A percentile compares a stretch with the other conserved stretches of the same genome.
phyloP scores from a whole-genome alignment of 257 asterid species.

The Jacaranda copaia region DNA sequence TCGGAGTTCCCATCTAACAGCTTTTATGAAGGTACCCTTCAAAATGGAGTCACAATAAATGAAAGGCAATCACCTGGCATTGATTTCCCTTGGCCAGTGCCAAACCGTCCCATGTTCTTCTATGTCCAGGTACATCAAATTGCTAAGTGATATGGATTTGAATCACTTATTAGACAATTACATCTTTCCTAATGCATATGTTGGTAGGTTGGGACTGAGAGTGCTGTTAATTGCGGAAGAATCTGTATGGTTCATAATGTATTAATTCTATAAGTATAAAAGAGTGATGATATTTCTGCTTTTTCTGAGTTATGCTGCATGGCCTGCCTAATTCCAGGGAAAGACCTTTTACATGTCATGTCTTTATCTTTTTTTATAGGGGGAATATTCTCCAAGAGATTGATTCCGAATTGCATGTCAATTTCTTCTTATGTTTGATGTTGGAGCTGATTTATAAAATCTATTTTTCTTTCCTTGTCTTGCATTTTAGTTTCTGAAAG shows the following conservation, averaged over 20 bases:
- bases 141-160: constrained; percentile 21
- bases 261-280: neutral
- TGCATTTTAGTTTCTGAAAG: constrained; percentile 25
- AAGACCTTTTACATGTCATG: constrained; percentile 10
- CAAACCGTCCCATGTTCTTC: constrained; percentile 97
- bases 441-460: constrained; percentile 28
- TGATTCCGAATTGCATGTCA: neutral
- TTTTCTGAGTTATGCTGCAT: constrained; percentile 18
- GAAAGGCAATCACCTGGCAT: constrained; percentile 97
- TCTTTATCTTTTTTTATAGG: neutral
- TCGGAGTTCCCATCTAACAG: constrained; percentile 97
- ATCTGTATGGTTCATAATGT: neutral
- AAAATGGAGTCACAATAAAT: constrained; percentile 92
- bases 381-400: neutral
- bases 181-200: constrained; percentile 12
- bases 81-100: constrained; percentile 99
- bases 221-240: constrained; percentile 21
- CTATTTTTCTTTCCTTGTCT: constrained; percentile 1
- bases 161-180: constrained; percentile 1
- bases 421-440: constrained; percentile 12
- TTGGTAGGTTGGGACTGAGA: constrained; percentile 9
- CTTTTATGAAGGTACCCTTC: constrained; percentile 98
- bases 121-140: constrained; percentile 82
- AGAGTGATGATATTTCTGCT: neutral
- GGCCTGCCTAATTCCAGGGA: neutral